A percentile compares a stretch with the other conserved stretches of the same genome.
phyloP scores from a whole-genome alignment of 2,329 filamentous ascomycete genomes.

The Apiospora rasikravindrae region DNA sequence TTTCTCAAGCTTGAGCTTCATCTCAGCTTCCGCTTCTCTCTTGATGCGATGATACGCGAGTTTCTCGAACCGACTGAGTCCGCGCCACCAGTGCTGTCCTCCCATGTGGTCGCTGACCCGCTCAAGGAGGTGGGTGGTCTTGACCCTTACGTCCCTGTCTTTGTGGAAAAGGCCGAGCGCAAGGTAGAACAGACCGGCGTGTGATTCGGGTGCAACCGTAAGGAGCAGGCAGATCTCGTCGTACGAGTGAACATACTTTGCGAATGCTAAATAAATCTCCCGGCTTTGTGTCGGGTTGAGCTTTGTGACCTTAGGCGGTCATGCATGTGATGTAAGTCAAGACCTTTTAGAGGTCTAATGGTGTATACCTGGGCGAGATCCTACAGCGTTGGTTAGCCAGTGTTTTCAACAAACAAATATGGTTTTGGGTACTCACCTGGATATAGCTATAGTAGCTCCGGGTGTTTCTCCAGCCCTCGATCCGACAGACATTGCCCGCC shows the following conservation, averaged over 20 bases:
- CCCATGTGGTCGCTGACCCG: constrained; percentile 86
- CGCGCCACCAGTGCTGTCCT: constrained; percentile 90
- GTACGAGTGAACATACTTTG: constrained; percentile 77
- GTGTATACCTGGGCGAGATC: constrained; percentile 70
- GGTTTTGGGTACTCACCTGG: constrained; percentile 59
- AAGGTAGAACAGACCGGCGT: constrained; percentile 89
- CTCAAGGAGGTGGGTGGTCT: constrained; percentile 80
- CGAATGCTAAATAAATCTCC: constrained; percentile 83
- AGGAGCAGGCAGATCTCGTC: constrained; percentile 86
- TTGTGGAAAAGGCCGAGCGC: constrained; percentile 92
- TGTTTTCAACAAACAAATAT: not conserved
- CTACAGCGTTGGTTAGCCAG: constrained; percentile 42
- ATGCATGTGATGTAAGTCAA: constrained; percentile 91
- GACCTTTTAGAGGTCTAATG: constrained; percentile 72
- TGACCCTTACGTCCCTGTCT: constrained; percentile 76
- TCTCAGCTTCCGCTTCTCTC: constrained; percentile 64
- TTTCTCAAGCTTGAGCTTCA: constrained; percentile 51
- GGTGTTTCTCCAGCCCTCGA: constrained; percentile 96
- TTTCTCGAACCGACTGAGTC: constrained; percentile 86
- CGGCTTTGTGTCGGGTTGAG: constrained; percentile 77
- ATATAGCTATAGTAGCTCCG: constrained; percentile 96
- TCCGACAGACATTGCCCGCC: constrained; percentile 87
- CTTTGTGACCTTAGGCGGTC: constrained; percentile 84
- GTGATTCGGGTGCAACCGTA: constrained; percentile 81
- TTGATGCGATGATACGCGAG: constrained; percentile 82